Percentiles rank a stretch among this genome's conserved stretches.
These are phyloP conservation scores for Hysterium pulicare DNA, from an alignment of 2,329 filamentous ascomycete genomes.

Conservation along the genomic window DNA sequence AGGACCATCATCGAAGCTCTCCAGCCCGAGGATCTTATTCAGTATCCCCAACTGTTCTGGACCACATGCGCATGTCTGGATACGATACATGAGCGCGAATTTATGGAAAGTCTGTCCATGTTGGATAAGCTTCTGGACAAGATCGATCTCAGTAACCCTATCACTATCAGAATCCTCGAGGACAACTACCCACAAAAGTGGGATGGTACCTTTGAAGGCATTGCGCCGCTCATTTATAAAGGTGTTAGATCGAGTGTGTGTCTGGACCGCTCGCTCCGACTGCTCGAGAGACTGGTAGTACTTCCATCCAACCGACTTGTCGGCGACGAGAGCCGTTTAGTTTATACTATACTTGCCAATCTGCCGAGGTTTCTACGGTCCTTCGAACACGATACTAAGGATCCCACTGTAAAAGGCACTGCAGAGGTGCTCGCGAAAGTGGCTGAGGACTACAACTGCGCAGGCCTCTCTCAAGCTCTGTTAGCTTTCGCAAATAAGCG, in stretches of 20 bases:
- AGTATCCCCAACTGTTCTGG: conserved; percentile 97
- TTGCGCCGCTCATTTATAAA: conserved; percentile 85
- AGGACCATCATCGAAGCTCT: conserved; percentile 87
- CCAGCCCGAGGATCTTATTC: conserved; percentile 71
- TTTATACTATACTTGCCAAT: conserved; percentile 89
- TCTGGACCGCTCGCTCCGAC: conserved; percentile 70
- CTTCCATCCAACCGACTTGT: conserved; percentile 77
- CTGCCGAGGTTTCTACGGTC: conserved; percentile 79
- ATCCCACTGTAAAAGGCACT: conserved; percentile 50
- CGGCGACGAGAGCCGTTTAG: conserved; percentile 75
- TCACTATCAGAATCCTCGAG: conserved; percentile 66
- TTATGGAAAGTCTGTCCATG: conserved; percentile 87
- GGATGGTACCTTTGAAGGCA: conserved; percentile 83
- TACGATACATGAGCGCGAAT: conserved; percentile 94
- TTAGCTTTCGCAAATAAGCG: conserved; percentile 65
- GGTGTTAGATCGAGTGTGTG: conserved; percentile 84
- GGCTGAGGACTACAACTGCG: conserved; percentile 68
- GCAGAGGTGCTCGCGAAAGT: conserved; percentile 69
- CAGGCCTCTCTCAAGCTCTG: conserved; percentile 65
- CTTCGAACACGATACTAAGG: conserved; percentile 63
- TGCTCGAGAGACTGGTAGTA: conserved; percentile 73
- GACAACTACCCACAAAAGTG: conserved; percentile 81
- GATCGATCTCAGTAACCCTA: conserved; percentile 71
- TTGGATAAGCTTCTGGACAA: conserved; percentile 81
- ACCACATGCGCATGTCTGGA: conserved; percentile 94